A percentile compares a stretch with the other conserved stretches of the same genome.
Conservation (phyloP, 257 asterid genomes). For the Solanum piurae region DNA sequence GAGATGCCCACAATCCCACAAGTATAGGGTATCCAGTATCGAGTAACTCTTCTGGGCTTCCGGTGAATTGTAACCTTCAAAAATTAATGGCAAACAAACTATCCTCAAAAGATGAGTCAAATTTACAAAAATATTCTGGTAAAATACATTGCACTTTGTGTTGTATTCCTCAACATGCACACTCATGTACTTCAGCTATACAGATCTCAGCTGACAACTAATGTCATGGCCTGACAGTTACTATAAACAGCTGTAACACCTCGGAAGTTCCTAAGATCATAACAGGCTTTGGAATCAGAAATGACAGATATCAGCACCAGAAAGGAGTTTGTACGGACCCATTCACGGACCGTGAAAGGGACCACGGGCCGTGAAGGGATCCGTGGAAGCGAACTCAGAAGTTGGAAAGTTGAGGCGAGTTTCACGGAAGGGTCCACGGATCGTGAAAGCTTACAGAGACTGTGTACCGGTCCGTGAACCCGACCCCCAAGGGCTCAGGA, state of each 20-base stretch:
- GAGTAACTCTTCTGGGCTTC: constrained; percentile 67
- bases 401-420: neutral
- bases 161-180: neutral
- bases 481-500: neutral
- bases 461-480: neutral
- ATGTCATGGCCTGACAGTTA: neutral
- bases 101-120: neutral
- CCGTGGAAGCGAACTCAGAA: neutral
- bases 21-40: constrained; percentile 80
- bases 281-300: neutral
- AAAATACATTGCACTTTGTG: neutral
- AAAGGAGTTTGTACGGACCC: neutral
- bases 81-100: constrained; percentile 7
- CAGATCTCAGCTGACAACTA: neutral
- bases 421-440: neutral
- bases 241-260: neutral
- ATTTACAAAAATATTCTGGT: neutral
- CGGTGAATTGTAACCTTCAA: constrained; percentile 71
- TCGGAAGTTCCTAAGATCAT: neutral
- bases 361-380: neutral
- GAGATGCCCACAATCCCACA: constrained; percentile 77
- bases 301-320: neutral
- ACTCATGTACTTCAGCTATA: neutral
- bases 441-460: neutral
- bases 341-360: neutral